Percentiles rank a stretch among this genome's conserved stretches.
Conservation (phyloP, 2,329 filamentous ascomycete genomes). For the Fusarium graminum region DNA sequence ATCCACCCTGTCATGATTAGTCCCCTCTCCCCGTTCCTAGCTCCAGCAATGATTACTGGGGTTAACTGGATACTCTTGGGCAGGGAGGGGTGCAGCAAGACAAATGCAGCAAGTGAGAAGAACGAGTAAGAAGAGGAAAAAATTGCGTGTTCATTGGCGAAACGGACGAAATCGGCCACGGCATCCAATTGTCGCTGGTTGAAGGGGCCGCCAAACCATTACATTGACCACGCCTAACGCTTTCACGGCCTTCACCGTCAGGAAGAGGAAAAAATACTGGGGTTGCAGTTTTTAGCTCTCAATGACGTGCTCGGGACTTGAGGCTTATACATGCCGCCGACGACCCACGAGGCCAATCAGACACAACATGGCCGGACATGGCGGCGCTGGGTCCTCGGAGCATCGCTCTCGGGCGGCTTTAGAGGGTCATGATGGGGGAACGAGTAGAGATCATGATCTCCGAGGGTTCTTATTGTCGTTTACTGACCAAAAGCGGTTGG, state of each 20-base stretch:
- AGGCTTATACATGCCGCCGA: constrained; percentile 51
- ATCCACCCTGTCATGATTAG: constrained; percentile 42
- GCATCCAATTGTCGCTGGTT: constrained; percentile 25
- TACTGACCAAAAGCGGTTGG: not conserved
- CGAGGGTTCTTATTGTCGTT: not conserved
- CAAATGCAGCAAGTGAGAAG: constrained; percentile 13
- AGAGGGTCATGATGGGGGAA: constrained; percentile 32
- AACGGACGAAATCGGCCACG: constrained; percentile 44
- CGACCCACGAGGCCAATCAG: constrained; percentile 48
- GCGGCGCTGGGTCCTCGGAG: constrained; percentile 46
- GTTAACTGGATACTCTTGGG: constrained; percentile 9
- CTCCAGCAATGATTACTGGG: constrained; percentile 37
- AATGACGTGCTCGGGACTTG: constrained; percentile 54
- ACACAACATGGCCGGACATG: constrained; percentile 14
- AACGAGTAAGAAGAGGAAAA: constrained; percentile 40
- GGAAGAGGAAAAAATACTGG: constrained; percentile 46
- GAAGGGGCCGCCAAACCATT: constrained; percentile 24
- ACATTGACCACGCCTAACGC: constrained; percentile 19
- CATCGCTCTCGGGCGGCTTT: constrained; percentile 46
- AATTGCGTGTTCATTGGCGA: constrained; percentile 45
- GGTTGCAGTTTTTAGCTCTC: constrained; percentile 47
- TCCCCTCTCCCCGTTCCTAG: constrained; percentile 32
- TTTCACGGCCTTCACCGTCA: constrained; percentile 37
- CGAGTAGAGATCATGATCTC: constrained; percentile 14
- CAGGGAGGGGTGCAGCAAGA: constrained; percentile 31